Conservation (phyloP, 2,329 filamentous ascomycete species). For the Colletotrichum sp. region DNA sequence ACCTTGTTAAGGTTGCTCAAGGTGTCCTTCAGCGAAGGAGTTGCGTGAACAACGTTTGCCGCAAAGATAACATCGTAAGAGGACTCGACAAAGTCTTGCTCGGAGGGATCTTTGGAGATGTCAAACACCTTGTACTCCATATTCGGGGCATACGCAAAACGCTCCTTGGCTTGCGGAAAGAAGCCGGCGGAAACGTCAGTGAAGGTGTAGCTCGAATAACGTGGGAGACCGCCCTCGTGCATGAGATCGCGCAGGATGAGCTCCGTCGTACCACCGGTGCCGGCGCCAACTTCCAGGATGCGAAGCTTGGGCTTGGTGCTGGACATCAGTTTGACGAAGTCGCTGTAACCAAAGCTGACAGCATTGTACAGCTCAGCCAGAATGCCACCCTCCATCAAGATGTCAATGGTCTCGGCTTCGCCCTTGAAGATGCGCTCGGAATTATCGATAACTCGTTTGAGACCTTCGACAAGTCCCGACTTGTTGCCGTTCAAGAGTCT, state of each 20-base stretch:
- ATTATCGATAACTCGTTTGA: background rate
- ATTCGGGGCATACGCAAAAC: conserved; percentile 22
- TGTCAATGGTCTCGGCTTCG: conserved; percentile 27
- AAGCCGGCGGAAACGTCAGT: conserved; percentile 34
- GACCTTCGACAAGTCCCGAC: background rate
- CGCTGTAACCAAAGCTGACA: background rate
- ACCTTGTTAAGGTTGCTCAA: conserved; percentile 27
- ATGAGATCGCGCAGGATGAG: background rate
- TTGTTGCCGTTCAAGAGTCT: background rate
- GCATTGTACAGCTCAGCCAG: background rate
- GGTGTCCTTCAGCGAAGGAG: conserved; percentile 23
- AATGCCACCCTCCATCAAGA: conserved; percentile 30
- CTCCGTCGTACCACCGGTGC: background rate
- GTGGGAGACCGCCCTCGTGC: background rate
- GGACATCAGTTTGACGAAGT: conserved; percentile 22
- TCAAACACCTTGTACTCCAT: conserved; percentile 32
- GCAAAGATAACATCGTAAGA: conserved; percentile 33
- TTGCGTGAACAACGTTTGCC: conserved; percentile 33
- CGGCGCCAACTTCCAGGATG: conserved; percentile 21
- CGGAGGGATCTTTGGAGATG: conserved; percentile 27
- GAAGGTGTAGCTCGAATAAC: conserved; percentile 27
- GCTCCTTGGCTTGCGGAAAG: conserved; percentile 29
- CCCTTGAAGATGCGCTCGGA: conserved; percentile 27
- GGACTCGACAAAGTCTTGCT: conserved; percentile 29
- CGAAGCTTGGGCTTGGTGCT: conserved; percentile 38